A percentile compares a stretch with the other conserved stretches of the same genome.
Conservation (phyloP, 2,329 filamentous ascomycete genomes). For the Alternaria arbusti region DNA sequence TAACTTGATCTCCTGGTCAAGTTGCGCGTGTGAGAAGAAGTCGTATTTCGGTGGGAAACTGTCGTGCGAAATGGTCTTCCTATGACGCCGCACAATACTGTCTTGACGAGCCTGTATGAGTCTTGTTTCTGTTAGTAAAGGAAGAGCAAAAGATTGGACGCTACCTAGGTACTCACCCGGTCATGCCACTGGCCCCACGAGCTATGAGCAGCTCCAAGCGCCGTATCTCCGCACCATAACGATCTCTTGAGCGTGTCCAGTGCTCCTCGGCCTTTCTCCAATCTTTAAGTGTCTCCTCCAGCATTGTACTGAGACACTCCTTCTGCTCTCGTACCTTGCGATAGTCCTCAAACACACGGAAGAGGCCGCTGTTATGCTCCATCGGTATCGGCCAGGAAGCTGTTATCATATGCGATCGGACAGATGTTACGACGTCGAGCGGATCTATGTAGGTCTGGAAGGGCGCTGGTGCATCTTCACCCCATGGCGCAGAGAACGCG, state of each 20-base stretch:
- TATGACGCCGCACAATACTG: constrained; percentile 45
- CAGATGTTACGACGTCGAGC: constrained; percentile 29
- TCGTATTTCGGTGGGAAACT: constrained; percentile 8
- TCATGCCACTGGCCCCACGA: constrained; percentile 49
- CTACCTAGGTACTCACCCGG: constrained; percentile 31
- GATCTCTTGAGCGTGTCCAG: constrained; percentile 43
- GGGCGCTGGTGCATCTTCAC: constrained; percentile 18
- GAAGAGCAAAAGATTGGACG: neutral
- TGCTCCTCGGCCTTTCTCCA: constrained; percentile 37
- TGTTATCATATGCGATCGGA: constrained; percentile 35
- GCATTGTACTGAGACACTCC: constrained; percentile 30
- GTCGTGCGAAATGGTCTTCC: constrained; percentile 22
- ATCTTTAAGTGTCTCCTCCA: constrained; percentile 35
- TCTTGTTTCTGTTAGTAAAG: constrained; percentile 18
- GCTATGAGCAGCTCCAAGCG: constrained; percentile 54
- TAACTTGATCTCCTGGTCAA: constrained; percentile 34
- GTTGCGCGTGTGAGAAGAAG: constrained; percentile 21
- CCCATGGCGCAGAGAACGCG: constrained; percentile 39
- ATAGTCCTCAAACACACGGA: constrained; percentile 53
- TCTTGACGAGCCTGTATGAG: constrained; percentile 51
- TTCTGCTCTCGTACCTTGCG: constrained; percentile 45
- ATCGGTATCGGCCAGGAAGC: constrained; percentile 32
- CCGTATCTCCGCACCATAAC: constrained; percentile 52
- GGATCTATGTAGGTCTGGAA: constrained; percentile 33
- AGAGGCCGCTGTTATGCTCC: constrained; percentile 46